Conservation (phyloP, 768 basidiomycete genomes). For the Atractiella rhizophila region DNA sequence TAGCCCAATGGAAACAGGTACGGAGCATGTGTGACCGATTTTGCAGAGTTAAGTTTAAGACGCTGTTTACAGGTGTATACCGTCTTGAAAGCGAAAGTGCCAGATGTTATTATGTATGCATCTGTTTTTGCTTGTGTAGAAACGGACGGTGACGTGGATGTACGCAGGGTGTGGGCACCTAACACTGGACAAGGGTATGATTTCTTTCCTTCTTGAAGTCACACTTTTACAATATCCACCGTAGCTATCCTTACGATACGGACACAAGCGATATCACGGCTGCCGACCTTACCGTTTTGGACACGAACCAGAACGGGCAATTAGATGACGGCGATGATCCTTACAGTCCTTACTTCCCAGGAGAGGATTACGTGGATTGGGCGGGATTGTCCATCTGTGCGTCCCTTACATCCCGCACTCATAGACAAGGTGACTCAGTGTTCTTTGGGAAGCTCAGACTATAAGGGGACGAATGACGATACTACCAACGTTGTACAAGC, state of each 20-base stretch:
- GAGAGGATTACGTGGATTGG: constrained; percentile 18
- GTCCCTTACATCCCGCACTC: background rate
- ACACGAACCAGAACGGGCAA: constrained; percentile 13
- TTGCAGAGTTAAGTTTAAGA: background rate
- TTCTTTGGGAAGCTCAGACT: constrained; percentile 4
- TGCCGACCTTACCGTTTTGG: constrained; percentile 14
- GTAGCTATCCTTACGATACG: constrained; percentile 15
- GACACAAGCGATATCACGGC: background rate
- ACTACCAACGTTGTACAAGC: constrained; percentile 10
- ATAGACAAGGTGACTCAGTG: background rate
- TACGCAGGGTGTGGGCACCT: constrained; percentile 20
- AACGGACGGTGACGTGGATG: too few relatives aligned
- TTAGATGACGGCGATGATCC: constrained; percentile 13
- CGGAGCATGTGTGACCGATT: background rate
- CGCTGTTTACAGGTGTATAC: constrained; percentile 11
- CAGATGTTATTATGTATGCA: constrained; percentile 14
- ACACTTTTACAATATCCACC: background rate
- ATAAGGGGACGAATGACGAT: constrained; percentile 12
- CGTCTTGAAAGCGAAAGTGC: constrained; percentile 12
- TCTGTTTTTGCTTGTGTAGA: too few relatives aligned
- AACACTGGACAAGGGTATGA: constrained; percentile 13
- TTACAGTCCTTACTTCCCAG: constrained; percentile 16
- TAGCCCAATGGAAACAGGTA: background rate
- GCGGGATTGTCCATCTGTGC: constrained; percentile 16
- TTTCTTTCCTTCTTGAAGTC: background rate